phyloP scores from a whole-genome alignment of 257 asterid species.

The Solanum arcanum region DNA sequence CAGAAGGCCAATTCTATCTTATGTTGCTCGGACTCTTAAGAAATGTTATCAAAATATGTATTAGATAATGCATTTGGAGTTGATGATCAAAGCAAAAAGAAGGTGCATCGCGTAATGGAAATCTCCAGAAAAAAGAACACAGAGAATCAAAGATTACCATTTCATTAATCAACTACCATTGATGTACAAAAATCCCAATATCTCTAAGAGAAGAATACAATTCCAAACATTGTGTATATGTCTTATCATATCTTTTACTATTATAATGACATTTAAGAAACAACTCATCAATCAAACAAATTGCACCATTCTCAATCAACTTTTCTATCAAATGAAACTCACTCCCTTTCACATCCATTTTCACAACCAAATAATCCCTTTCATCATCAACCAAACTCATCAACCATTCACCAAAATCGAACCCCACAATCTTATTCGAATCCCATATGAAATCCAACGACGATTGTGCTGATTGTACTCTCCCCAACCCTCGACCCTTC shows the following conservation, averaged over 20 bases:
- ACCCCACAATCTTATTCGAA: slow-evolving; percentile 35
- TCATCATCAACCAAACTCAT: slow-evolving; percentile 15
- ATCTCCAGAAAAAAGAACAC: slow-evolving; percentile 22
- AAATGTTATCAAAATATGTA: not conserved
- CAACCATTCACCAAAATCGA: slow-evolving; percentile 57
- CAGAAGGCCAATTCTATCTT: not conserved
- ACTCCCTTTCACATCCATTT: slow-evolving; percentile 61
- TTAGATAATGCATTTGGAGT: slow-evolving; percentile 39
- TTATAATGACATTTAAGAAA: slow-evolving; percentile 67
- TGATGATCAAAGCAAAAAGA: slow-evolving; percentile 64
- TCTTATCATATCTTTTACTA: slow-evolving; percentile 23
- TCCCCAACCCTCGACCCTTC: slow-evolving; percentile 45
- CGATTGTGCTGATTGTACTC: slow-evolving; percentile 38
- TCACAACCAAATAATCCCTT: slow-evolving; percentile 52
- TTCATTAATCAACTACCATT: slow-evolving; percentile 35
- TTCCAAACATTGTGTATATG: slow-evolving; percentile 43
- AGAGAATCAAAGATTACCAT: not conserved
- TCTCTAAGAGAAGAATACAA: slow-evolving; percentile 43
- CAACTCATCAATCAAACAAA: slow-evolving; percentile 61
- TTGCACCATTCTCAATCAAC: slow-evolving; percentile 46
- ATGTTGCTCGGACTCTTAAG: not conserved
- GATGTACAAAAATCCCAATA: slow-evolving; percentile 58
- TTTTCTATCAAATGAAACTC: slow-evolving; percentile 48
- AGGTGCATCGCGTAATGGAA: slow-evolving; percentile 56
- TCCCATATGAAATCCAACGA: slow-evolving; percentile 17